Evolutionary conservation across 495 filamentous ascomycete genomes (phyloP), one percentile per base, ranked within the genome.

Genomic region (Penicillium arizonense): DNA sequence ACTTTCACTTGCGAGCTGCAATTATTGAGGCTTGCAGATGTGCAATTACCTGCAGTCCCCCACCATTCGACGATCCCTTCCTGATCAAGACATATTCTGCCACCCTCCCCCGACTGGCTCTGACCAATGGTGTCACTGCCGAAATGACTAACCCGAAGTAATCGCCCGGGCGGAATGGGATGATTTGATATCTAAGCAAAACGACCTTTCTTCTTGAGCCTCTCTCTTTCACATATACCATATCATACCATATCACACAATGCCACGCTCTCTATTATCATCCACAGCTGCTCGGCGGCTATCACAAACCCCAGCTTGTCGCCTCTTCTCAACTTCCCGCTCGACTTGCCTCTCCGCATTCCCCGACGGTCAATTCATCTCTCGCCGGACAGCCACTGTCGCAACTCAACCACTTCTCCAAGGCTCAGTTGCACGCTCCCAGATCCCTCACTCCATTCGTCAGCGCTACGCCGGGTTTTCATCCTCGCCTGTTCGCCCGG

Each of bases 261-360:
- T 76, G 72, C 64, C 65, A 44, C 64, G 62, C 44, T 49, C 67
- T 14, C 35, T 66, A 0, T 18, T 69, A 32, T 61, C 61, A 33
- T 58, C 64, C 5, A 47, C 53, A 24, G 52, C 55, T 20, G 53
- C 50, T 11, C 63, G 65, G 12, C 61, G 50, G 44, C 23, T 74
- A 37, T 62, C 59, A 5, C 59, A 65, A 24, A 39, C 48, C 28
- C 58, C 50, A 23, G 44, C 47, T 39, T 51, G 51, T 45, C 53
- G 50, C 21, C 40, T 61, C 57, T 56, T 68, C 52, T 70, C 69
- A 16, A 59, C 65, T n/a, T 62, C 62, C 34, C 59, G 57, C 42
- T 56, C 65, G 24, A 47, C 53, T 34, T 45, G 56, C 52, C 59
- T 76, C 64, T 73, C 72, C 62, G 65, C 71, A 72, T 65, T 63